Evolutionary conservation across 768 basidiomycete genomes (phyloP).

Genomic region (Mycena sanguinolenta): DNA sequence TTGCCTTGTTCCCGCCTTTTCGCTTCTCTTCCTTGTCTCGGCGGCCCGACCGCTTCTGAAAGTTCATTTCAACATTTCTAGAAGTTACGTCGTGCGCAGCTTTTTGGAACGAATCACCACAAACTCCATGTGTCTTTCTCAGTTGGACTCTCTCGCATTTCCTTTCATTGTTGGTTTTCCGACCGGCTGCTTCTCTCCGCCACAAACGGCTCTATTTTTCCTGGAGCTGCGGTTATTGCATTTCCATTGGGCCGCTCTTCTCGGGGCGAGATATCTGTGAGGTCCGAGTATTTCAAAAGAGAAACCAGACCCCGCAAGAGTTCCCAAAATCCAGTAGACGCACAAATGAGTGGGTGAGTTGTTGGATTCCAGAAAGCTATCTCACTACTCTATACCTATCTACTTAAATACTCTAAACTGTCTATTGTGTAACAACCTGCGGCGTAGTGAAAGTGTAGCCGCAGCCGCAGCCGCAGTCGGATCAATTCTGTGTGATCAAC

Average conservation of each 20-base stretch:
- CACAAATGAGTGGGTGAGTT: too few species aligned
- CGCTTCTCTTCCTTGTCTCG: too few species aligned
- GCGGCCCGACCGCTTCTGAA: background rate
- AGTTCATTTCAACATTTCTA: background rate
- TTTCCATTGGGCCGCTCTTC: background rate
- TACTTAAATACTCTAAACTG: too few species aligned
- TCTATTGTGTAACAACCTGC: too few species aligned
- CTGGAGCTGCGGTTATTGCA: background rate
- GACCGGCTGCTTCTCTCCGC: background rate
- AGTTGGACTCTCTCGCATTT: background rate
- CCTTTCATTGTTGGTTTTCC: background rate
- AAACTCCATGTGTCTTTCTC: background rate
- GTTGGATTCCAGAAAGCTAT: too few species aligned
- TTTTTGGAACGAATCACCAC: background rate
- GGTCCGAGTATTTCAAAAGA: too few species aligned
- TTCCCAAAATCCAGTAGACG: too few species aligned
- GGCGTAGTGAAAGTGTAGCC: too few species aligned
- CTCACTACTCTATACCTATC: too few species aligned
- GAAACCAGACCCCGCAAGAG: too few species aligned
- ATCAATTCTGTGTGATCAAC: too few species aligned
- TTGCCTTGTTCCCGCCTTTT: constrained; percentile 14
- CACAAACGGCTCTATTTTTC: constrained; percentile 2
- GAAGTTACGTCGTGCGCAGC: background rate
- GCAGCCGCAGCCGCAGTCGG: too few species aligned
- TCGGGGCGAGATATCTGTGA: background rate